phyloP scores from a whole-genome alignment of 2,329 filamentous ascomycete genomes.

The Ascochyta rabiei region DNA sequence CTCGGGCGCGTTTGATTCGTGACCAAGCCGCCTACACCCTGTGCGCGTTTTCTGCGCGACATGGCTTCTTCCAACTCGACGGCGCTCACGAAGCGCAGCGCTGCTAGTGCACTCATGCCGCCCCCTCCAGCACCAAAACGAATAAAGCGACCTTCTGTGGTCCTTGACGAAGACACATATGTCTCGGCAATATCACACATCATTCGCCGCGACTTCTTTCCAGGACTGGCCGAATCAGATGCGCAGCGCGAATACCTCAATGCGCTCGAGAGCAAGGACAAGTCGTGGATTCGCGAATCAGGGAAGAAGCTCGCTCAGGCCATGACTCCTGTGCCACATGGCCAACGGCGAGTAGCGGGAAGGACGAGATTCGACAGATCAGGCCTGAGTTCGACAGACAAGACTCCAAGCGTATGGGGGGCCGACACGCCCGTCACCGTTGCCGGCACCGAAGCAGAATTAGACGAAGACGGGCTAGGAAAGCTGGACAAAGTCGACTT shows the following conservation, averaged over 20 bases:
- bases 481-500: slow-evolving; percentile 67
- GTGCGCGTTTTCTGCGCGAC: background rate
- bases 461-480: slow-evolving; percentile 39
- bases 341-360: slow-evolving; percentile 44
- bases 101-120: slow-evolving; percentile 78
- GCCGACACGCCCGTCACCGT: slow-evolving; percentile 75
- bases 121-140: slow-evolving; percentile 84
- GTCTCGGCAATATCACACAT: slow-evolving; percentile 90
- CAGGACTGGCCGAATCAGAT: slow-evolving; percentile 83
- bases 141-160: slow-evolving; percentile 85
- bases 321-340: slow-evolving; percentile 76
- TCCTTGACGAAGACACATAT: slow-evolving; percentile 94
- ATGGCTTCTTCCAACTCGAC: slow-evolving; percentile 53
- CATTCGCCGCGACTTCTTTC: slow-evolving; percentile 96
- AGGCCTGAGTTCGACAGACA: slow-evolving; percentile 37
- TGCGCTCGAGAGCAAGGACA: slow-evolving; percentile 84
- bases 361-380: slow-evolving; percentile 27
- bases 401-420: slow-evolving; percentile 69
- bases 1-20: slow-evolving; percentile 6
- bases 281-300: slow-evolving; percentile 84
- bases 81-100: slow-evolving; percentile 70
- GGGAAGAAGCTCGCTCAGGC: slow-evolving; percentile 67
- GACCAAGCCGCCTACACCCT: slow-evolving; percentile 1
- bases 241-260: slow-evolving; percentile 91
- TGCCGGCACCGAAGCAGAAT: slow-evolving; percentile 42